A percentile compares a stretch with the other conserved stretches of the same genome.
phyloP scores from a whole-genome alignment of 2,329 filamentous ascomycete species.

The Cryphonectria naterciae region DNA sequence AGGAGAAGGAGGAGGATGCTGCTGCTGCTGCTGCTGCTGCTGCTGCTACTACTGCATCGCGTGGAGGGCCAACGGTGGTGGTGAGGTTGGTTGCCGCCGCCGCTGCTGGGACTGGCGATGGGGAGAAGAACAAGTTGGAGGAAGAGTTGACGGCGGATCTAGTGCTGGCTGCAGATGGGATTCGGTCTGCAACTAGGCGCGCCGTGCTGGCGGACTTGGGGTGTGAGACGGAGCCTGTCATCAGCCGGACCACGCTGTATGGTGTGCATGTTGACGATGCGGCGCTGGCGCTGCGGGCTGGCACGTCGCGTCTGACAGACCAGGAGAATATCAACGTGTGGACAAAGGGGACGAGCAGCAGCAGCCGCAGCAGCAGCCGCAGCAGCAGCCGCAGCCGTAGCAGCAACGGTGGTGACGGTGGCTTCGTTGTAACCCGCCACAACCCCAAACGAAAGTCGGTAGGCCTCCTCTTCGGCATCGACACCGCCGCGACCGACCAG shows the following conservation, averaged over 20 bases:
- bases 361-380: no score
- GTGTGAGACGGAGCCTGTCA: constrained; percentile 26
- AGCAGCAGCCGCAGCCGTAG: no score
- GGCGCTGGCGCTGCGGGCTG: constrained; percentile 16
- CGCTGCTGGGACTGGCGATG: background rate
- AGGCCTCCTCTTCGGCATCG: constrained; percentile 30
- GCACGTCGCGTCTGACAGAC: constrained; percentile 28
- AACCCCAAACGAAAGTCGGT: constrained; percentile 26
- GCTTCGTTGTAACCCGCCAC: constrained; percentile 31
- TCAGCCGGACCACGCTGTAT: constrained; percentile 32
- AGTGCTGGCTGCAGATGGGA: constrained; percentile 49
- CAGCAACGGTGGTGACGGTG: constrained; percentile 22
- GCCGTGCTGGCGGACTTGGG: constrained; percentile 38
- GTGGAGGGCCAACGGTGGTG: background rate
- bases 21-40: no score
- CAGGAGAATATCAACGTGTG: constrained; percentile 31
- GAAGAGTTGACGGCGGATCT: constrained; percentile 45
- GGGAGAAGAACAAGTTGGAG: constrained; percentile 28
- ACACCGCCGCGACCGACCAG: constrained; percentile 31
- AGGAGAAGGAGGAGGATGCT: background rate
- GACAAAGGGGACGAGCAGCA: constrained; percentile 5
- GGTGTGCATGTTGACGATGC: constrained; percentile 24
- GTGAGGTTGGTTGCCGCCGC: background rate
- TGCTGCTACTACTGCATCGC: background rate
- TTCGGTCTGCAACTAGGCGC: constrained; percentile 47